A percentile compares a stretch with the other conserved stretches of the same genome.
These are phyloP conservation scores for Pulveroboletus sp. DNA, from an alignment of 768 basidiomycete genomes.

Conservation along the genomic window DNA sequence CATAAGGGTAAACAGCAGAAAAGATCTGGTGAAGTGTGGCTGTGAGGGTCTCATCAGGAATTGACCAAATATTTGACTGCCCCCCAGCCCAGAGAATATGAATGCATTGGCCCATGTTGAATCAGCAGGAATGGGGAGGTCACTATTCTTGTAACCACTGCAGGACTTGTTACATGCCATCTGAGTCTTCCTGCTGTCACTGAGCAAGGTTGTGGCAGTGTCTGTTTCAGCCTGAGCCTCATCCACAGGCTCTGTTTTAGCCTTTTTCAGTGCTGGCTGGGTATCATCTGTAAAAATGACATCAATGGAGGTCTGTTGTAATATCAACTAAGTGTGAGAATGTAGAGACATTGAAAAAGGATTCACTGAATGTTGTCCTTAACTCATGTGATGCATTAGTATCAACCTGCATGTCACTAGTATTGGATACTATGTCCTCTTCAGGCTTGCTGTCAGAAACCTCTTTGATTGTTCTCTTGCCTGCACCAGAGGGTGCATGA, in stretches of 20 bases:
- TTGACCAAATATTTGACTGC: too few species aligned
- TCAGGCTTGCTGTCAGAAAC: neutral
- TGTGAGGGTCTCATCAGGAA: too few species aligned
- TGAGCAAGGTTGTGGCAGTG: neutral
- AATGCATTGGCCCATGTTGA: neutral
- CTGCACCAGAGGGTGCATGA: neutral
- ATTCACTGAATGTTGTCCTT: neutral
- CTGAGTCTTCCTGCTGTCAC: neutral
- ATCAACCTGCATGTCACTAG: too few species aligned
- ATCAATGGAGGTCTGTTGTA: neutral
- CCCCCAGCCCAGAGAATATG: constrained; percentile 4
- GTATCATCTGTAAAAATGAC: neutral
- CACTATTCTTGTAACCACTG: neutral
- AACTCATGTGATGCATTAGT: too few species aligned
- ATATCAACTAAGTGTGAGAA: neutral
- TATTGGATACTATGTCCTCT: too few species aligned
- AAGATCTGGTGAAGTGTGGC: too few species aligned
- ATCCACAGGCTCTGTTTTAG: neutral
- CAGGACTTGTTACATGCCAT: neutral
- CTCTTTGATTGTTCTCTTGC: neutral
- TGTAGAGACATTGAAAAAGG: neutral
- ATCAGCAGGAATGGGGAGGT: neutral
- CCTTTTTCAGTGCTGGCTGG: neutral
- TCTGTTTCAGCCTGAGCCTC: neutral
- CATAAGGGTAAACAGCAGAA: neutral